These are phyloP conservation scores for Ascochyta viciae-villosae DNA, from an alignment of 2,329 filamentous ascomycete genomes.

Conservation along the genomic window DNA sequence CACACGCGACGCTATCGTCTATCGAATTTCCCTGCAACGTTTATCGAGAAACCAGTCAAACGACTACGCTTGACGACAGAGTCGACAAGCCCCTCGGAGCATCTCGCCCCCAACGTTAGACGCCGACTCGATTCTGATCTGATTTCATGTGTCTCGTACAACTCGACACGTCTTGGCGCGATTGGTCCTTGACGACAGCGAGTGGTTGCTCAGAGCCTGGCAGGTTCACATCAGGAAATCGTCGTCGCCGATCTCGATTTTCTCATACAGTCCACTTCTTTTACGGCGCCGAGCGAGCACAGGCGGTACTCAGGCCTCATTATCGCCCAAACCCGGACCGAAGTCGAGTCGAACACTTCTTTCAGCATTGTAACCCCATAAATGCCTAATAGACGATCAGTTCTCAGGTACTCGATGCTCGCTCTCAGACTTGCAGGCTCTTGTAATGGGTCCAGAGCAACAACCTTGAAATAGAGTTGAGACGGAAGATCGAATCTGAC, in stretches of 20 bases:
- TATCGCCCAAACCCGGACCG: constrained; percentile 3
- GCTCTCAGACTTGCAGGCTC: constrained; percentile 8
- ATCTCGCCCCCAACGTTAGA: constrained; percentile 4
- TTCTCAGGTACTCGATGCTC: neutral
- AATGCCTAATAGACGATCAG: constrained; percentile 7
- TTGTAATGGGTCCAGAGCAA: constrained; percentile 12
- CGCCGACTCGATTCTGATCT: constrained; percentile 7
- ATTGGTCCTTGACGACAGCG: constrained; percentile 1
- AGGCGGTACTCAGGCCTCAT: constrained; percentile 12
- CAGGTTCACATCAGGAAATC: constrained; percentile 8
- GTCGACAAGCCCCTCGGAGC: constrained; percentile 1
- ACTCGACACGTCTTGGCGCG: neutral
- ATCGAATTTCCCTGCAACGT: neutral
- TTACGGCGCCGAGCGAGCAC: constrained; percentile 27
- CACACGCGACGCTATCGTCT: neutral
- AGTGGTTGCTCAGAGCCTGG: neutral
- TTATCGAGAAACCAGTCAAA: neutral
- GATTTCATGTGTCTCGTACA: neutral
- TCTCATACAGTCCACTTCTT: constrained; percentile 24
- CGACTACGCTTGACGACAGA: neutral
- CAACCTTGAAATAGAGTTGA: constrained; percentile 14
- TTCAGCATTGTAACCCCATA: neutral
- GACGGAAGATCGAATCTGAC: constrained; percentile 18
- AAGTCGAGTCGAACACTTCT: neutral
- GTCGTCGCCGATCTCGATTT: constrained; percentile 25